Conservation (phyloP, 1,284 basidiomycete species). For the Ustilago xerochloae region DNA sequence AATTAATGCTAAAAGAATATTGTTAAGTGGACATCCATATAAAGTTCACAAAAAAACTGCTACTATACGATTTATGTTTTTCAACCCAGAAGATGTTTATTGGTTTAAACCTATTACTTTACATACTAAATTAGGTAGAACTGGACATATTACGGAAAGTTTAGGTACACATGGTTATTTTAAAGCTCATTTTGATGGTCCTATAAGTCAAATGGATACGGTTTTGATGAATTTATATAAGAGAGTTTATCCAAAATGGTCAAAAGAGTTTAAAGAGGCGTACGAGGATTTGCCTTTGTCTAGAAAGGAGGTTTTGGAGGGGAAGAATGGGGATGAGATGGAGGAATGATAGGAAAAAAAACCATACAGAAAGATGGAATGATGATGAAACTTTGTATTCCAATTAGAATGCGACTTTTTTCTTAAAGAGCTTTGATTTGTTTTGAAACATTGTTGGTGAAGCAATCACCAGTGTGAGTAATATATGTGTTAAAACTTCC, state of each 20-base stretch:
- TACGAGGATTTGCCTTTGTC: constrained; percentile 36
- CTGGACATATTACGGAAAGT: constrained; percentile 88
- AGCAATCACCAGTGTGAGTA: too few species aligned
- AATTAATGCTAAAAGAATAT: constrained; percentile 88
- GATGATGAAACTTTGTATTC: neutral
- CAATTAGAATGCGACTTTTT: neutral
- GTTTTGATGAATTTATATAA: constrained; percentile 60
- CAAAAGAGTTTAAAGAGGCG: constrained; percentile 8
- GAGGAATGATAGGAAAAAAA: constrained; percentile 23
- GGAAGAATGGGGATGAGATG: neutral
- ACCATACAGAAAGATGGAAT: neutral
- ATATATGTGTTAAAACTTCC: too few species aligned
- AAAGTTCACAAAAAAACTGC: constrained; percentile 98
- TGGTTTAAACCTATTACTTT: constrained; percentile 95
- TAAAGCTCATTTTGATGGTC: constrained; percentile 93
- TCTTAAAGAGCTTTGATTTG: too few species aligned
- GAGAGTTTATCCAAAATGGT: constrained; percentile 88
- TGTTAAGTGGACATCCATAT: constrained; percentile 95
- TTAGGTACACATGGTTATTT: constrained; percentile 99
- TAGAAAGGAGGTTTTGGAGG: constrained; percentile 22
- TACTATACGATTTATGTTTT: constrained; percentile 98
- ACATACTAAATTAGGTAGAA: constrained; percentile 89
- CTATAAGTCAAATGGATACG: constrained; percentile 87
- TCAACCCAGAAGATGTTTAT: constrained; percentile 90
- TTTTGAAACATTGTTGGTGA: too few species aligned